These are phyloP conservation scores for Sclerotinia nivalis DNA, from an alignment of 2,329 filamentous ascomycete species.

Conservation along the genomic window DNA sequence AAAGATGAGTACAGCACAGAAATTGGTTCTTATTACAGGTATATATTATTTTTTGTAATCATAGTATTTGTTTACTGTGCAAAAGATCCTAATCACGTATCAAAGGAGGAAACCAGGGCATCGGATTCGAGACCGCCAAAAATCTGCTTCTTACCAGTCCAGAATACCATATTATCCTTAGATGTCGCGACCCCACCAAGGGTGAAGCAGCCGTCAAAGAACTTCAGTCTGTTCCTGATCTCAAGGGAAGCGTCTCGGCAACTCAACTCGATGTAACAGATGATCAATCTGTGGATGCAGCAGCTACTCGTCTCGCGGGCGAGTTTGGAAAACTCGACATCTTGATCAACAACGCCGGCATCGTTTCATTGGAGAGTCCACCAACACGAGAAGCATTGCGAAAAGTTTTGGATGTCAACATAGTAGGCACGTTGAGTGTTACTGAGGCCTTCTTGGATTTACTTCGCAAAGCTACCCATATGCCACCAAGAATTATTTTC, in stretches of 20 bases:
- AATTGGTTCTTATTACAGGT: not conserved
- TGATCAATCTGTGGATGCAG: constrained; percentile 25
- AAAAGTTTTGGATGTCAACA: constrained; percentile 23
- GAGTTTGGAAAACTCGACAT: constrained; percentile 34
- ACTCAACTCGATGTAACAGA: constrained; percentile 28
- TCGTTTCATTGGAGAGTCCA: constrained; percentile 2
- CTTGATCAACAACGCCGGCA: constrained; percentile 35
- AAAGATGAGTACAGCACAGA: not conserved
- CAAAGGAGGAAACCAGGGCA: constrained; percentile 45
- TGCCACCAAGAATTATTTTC: constrained; percentile 26
- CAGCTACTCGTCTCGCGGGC: constrained; percentile 20
- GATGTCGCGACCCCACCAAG: constrained; percentile 24
- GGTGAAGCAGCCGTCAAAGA: constrained; percentile 23
- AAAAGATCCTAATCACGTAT: not conserved
- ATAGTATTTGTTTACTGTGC: not conserved
- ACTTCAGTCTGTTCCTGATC: constrained; percentile 15
- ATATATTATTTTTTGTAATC: not conserved
- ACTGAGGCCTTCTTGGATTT: constrained; percentile 31
- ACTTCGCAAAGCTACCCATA: constrained; percentile 12
- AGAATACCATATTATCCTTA: constrained; percentile 30
- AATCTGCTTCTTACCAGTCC: constrained; percentile 27
- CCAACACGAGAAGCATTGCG: constrained; percentile 10
- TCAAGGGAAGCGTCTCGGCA: constrained; percentile 27
- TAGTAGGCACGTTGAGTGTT: constrained; percentile 18
- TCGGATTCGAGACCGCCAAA: constrained; percentile 45